phyloP scores from a whole-genome alignment of 257 asterid species.

The Rehmannia glutinosa region DNA sequence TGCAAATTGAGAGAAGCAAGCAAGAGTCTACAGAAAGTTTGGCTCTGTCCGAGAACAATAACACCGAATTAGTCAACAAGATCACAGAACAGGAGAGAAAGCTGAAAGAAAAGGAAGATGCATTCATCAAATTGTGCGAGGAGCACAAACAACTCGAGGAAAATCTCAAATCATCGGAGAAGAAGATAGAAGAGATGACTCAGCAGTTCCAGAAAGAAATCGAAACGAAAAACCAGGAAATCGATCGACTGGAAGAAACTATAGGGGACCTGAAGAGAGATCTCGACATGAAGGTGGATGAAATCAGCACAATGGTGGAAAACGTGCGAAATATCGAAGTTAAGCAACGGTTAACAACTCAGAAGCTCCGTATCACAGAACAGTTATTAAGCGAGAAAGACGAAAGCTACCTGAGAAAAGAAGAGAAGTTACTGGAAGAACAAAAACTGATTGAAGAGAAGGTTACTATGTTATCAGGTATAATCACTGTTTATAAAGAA shows the following conservation, averaged over 20 bases:
- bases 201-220: conserved; percentile 37
- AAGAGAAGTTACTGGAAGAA: conserved; percentile 58
- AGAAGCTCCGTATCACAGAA: conserved; percentile 83
- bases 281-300: conserved; percentile 87
- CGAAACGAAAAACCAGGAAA: conserved; percentile 40
- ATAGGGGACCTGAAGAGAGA: conserved; percentile 72
- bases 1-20: conserved; percentile 40
- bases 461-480: conserved; percentile 32
- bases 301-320: conserved; percentile 51
- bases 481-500: conserved; percentile 43
- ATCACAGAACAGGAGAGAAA: conserved; percentile 38
- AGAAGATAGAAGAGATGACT: conserved; percentile 49
- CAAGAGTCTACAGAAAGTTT: conserved; percentile 42
- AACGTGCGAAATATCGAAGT: conserved; percentile 72
- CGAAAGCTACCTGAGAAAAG: conserved; percentile 49
- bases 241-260: conserved; percentile 44
- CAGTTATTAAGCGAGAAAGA: conserved; percentile 71
- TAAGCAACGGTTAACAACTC: conserved; percentile 73
- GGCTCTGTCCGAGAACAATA: conserved; percentile 38
- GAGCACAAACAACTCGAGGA: conserved; percentile 50
- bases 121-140: conserved; percentile 36
- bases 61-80: conserved; percentile 45
- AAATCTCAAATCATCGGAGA: conserved; percentile 46
- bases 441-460: conserved; percentile 47
- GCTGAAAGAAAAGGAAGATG: conserved; percentile 54